Percentiles rank a stretch among this genome's conserved stretches.
Evolutionary conservation across 495 filamentous ascomycete species (phyloP).

Genomic region (Xylaria grammica): DNA sequence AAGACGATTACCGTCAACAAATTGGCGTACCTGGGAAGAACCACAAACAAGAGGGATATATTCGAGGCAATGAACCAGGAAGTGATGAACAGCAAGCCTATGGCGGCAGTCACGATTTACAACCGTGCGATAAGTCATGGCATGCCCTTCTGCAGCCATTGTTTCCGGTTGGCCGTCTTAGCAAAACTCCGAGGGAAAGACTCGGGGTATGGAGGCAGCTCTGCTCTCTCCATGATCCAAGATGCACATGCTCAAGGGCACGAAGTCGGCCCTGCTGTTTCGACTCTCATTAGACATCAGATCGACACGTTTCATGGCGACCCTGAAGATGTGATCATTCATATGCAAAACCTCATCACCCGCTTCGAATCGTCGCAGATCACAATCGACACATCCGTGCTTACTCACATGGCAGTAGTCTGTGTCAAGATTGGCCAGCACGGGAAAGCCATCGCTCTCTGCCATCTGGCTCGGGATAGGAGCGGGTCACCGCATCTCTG

Average conservation of each 20-base stretch:
- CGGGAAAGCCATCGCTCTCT: constrained; percentile 42
- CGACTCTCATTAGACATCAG: constrained; percentile 38
- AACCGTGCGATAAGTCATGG: constrained; percentile 36
- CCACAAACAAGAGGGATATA: constrained; percentile 35
- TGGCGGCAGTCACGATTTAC: constrained; percentile 40
- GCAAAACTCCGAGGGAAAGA: constrained; percentile 39
- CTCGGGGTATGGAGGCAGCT: constrained; percentile 18
- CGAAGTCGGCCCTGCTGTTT: constrained; percentile 38
- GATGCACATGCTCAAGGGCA: constrained; percentile 37
- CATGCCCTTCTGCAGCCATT: constrained; percentile 37
- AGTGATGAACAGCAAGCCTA: constrained; percentile 27
- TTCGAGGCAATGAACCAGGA: constrained; percentile 45
- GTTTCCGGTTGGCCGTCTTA: constrained; percentile 46
- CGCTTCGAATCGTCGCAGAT: constrained; percentile 39
- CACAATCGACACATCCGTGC: constrained; percentile 29
- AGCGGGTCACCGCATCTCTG: constrained; percentile 29
- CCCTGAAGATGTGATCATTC: constrained; percentile 20
- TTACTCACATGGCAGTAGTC: constrained; percentile 46
- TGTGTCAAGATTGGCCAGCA: constrained; percentile 37
- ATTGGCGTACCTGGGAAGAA: constrained; percentile 30
- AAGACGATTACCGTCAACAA: constrained; percentile 26
- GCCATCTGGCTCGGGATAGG: constrained; percentile 40
- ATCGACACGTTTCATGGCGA: constrained; percentile 25
- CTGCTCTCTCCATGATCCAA: constrained; percentile 40
- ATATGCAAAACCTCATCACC: constrained; percentile 33